A percentile compares a stretch with the other conserved stretches of the same genome.
These are phyloP conservation scores for Lactarius quietus DNA, from an alignment of 768 basidiomycete genomes.

Conservation along the genomic window DNA sequence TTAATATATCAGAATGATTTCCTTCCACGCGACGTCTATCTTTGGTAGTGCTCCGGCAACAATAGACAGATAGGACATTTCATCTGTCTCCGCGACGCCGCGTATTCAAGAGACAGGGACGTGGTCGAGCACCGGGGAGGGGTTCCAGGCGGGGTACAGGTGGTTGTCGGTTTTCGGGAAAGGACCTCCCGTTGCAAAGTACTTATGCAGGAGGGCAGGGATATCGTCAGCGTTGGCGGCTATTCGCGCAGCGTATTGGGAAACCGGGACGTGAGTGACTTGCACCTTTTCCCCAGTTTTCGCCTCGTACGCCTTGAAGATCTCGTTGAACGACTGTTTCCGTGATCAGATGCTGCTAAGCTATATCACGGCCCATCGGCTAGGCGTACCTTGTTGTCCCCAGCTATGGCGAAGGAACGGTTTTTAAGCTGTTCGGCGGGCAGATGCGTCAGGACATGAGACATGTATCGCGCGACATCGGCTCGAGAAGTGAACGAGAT, in stretches of 20 bases:
- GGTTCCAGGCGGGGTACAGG: constrained; percentile 23
- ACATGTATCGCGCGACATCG: constrained; percentile 25
- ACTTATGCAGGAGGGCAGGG: constrained; percentile 5
- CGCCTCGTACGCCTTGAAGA: constrained; percentile 23
- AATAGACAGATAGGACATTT: background rate
- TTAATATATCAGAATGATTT: background rate
- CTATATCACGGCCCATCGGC: background rate
- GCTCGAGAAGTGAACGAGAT: constrained; percentile 24
- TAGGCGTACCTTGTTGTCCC: constrained; percentile 17
- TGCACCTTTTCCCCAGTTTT: constrained; percentile 26
- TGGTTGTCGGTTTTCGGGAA: constrained; percentile 18
- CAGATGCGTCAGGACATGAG: constrained; percentile 22
- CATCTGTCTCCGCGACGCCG: background rate
- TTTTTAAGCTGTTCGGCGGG: constrained; percentile 19
- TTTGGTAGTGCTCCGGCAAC: background rate
- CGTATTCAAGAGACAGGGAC: background rate
- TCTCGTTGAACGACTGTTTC: constrained; percentile 25
- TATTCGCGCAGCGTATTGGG: constrained; percentile 15
- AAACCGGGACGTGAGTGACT: constrained; percentile 20
- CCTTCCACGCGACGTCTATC: background rate
- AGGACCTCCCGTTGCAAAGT: constrained; percentile 19
- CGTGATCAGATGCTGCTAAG: background rate
- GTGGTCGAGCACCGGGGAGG: constrained; percentile 12
- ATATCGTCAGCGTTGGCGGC: constrained; percentile 22
- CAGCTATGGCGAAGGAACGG: constrained; percentile 11